Conservation (phyloP, 2,329 filamentous ascomycete genomes). For the Shiraia bambusicola region DNA sequence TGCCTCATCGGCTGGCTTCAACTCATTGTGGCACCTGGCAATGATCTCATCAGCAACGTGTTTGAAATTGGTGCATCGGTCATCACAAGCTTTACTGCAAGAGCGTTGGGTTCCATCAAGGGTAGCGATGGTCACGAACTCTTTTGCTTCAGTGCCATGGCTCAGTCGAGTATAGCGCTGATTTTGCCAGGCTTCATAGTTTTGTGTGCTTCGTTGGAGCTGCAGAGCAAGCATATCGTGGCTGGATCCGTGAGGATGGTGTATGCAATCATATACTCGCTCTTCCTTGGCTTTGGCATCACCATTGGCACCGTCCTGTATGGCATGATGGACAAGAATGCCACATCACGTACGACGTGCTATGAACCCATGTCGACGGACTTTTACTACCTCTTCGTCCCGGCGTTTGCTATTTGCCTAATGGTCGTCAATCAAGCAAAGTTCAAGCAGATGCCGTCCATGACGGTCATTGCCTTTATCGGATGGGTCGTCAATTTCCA, state of each 20-base stretch:
- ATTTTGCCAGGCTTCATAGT: constrained; percentile 55
- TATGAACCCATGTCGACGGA: constrained; percentile 51
- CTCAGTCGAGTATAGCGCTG: constrained; percentile 53
- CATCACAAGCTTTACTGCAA: constrained; percentile 52
- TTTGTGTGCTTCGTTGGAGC: constrained; percentile 52
- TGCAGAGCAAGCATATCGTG: constrained; percentile 52
- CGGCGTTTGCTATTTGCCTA: constrained; percentile 70
- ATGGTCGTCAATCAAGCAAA: constrained; percentile 80
- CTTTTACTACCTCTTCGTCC: constrained; percentile 71
- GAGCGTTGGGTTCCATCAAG: constrained; percentile 52
- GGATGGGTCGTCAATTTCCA: constrained; percentile 79
- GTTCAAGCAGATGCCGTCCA: constrained; percentile 74
- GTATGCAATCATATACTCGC: constrained; percentile 56
- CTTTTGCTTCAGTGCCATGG: constrained; percentile 55
- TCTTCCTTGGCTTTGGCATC: constrained; percentile 56
- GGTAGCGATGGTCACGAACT: constrained; percentile 40
- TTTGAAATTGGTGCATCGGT: constrained; percentile 54
- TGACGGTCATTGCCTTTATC: constrained; percentile 71
- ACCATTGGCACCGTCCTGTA: constrained; percentile 54
- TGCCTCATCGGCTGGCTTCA: constrained; percentile 73
- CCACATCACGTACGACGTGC: constrained; percentile 49
- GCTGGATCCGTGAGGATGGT: constrained; percentile 55
- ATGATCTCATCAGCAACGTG: constrained; percentile 64
- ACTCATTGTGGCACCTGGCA: constrained; percentile 71
- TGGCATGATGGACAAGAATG: constrained; percentile 51